Percentiles rank a stretch among this genome's conserved stretches.
Evolutionary conservation across 805 yeast genomes (phyloP).

Genomic region (Grigorovia transvaalensis): DNA sequence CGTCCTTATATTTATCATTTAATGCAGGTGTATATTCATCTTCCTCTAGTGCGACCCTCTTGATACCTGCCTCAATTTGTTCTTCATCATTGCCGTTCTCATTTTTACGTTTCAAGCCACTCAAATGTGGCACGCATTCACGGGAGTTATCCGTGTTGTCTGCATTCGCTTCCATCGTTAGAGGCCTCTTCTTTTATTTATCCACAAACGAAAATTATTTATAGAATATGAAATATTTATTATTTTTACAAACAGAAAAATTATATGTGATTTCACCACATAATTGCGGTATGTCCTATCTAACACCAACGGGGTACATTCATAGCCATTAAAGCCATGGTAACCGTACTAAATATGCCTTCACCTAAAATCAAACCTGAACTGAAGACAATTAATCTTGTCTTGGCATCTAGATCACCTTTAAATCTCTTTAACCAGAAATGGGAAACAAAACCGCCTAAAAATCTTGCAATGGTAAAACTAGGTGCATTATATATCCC

Average conservation of each 20-base stretch:
- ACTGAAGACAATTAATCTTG: slow-evolving; percentile 75
- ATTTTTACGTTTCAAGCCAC: slow-evolving; percentile 52
- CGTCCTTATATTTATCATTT: slow-evolving; percentile 14
- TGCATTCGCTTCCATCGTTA: neutral
- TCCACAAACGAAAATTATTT: neutral
- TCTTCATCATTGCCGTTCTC: slow-evolving; percentile 40
- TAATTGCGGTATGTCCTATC: neutral
- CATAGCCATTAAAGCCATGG: slow-evolving; percentile 65
- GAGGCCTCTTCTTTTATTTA: neutral
- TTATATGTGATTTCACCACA: neutral
- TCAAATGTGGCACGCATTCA: slow-evolving; percentile 9
- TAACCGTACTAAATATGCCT: slow-evolving; percentile 76
- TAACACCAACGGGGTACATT: slow-evolving; percentile 46
- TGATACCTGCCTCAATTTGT: slow-evolving; percentile 40
- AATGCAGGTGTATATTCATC: slow-evolving; percentile 16
- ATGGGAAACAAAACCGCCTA: slow-evolving; percentile 71
- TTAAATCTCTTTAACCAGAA: slow-evolving; percentile 40
- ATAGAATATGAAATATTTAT: neutral
- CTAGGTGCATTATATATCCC: slow-evolving; percentile 92
- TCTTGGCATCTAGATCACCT: slow-evolving; percentile 39
- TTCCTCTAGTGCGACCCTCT: slow-evolving; percentile 59
- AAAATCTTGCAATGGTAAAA: slow-evolving; percentile 83
- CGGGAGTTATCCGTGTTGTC: neutral
- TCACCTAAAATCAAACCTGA: slow-evolving; percentile 92
- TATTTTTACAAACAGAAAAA: neutral